Base-by-base conservation (phyloP, 2,329 filamentous ascomycete species). In the Botrytis paeoniae region DNA sequence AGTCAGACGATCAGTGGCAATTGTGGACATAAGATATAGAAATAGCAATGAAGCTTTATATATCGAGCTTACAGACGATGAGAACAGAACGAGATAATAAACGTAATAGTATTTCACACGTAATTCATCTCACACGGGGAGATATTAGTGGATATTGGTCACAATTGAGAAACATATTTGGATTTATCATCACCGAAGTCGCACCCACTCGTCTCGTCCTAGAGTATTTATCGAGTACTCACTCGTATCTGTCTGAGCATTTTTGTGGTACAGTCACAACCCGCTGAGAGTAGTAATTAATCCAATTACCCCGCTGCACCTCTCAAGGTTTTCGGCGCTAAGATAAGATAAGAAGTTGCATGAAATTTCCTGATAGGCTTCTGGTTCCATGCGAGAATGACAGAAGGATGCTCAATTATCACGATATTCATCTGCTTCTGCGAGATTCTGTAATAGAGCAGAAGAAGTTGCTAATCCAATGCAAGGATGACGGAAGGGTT, bases 341-440 rank as follows among this genome's bases (percentile, higher is more conserved):
- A 69, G 65, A 69, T 69, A 69, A 69, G 65, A 69, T 57, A 59
- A 69, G 48, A 25, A 37, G 29, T 10, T 25, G 37, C 35, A 57
- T 69, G 65, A 25, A 57, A 43, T 69, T 69, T 57, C 48, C 48
- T 69, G 65, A 32, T 41, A 57, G 65, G n/a, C 35, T 66, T 66
- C 37, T 39, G 10, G 8, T 54, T 39, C 16, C 10, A 54, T 65
- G 43, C 18, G 8, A 39, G 25, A 20, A 68, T 66, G 64, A 68
- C 35, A 57, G 35, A 57, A 68, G 35, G 39, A 57, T 22, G 32
- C 12, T n/a, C 7, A 57, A 32, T 68, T 25, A 54, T 57, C 45
- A 57, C 64, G 35, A 65, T 65, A 35, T 65, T 35, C 43, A 25
- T 41, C 37, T 18, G 39, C 4, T 43, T 37, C n/a, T 4, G 39